Evolutionary conservation across 768 basidiomycete species (phyloP), one percentile per base, ranked within the genome.

Genomic region (Lentinula lateritia): DNA sequence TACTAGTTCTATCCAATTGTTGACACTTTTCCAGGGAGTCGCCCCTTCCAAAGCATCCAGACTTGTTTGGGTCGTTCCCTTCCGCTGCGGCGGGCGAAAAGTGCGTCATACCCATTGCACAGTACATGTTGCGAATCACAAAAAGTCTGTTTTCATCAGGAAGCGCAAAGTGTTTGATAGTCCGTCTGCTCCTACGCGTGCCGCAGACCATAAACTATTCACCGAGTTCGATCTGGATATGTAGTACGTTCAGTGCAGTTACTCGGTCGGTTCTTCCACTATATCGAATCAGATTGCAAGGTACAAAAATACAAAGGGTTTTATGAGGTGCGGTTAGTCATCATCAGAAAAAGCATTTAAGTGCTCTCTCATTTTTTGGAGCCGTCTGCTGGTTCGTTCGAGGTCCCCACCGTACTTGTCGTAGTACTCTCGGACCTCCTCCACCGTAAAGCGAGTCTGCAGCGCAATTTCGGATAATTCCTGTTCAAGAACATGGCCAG

Each of bases 51-150:
- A 98, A 99, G 70, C 95, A 98, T 71, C 92, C 94, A 15, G 94
- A 96, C 69, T 76, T 98, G 62, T 98, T 99, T 75, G 85, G 91
- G 1, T 95, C 93, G 2, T 99, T 98, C 73, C 97, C 97, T 35
- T 95, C 93, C 41, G 86, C 90, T 28, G 97, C 97, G 23, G 96
- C 95, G 16, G 97, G 97, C 41, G 97, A 99, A 78, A 93, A 89
- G 93, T 94, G 66, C 58, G 86, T 78, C 10, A 16, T 18, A 6
- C 35, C 55, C 36, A 38, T 60, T 50, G 10, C n/a, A 18, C 36
- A 34, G 15, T 32, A 60, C 13, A n/a, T 36, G 32, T 34, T 42
- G 35, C n/a, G n/a, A 18, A 36, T 41, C 55, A 50, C 61, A 52
- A 45, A 28, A 34, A 39, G 16, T 50, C 34, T 34, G 16, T 3